Evolutionary conservation across 495 filamentous ascomycete genomes (phyloP), one percentile per base, ranked within the genome.

Genomic region (Aspergillus homomorphus): DNA sequence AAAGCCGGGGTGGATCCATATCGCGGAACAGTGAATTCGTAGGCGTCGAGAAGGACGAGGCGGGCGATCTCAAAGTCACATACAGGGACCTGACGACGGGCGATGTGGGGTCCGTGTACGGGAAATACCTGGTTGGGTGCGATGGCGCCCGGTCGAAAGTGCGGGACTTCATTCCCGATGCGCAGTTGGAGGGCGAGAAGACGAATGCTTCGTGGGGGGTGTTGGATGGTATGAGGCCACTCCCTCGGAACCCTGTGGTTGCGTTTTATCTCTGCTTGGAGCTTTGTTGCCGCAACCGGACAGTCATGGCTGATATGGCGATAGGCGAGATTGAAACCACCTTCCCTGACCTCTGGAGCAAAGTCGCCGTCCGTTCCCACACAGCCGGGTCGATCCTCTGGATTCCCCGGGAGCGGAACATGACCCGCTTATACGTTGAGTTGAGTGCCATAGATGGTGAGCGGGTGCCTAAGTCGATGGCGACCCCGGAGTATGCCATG

Each of bases 361-460:
- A 88, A 70, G 82, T 82, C 7, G 75, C 74, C 3, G 84, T 91
- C 54, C 83, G 87, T 56, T 86, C 86, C 19, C 77, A 87, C 18
- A 75, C 81, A 43, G 80, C 83, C 52, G 88, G 88, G 20, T 89
- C 88, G 15, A 86, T 90, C 57, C 83, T 91, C 72, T 87, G 88
- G 53, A 90, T 91, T 57, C 88, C 88, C 5, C 82, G 88, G 49
- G 88, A 91, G 69, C 73, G 85, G 41, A 84, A 84, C 63, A 85
- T 91, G 83, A 88, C 88, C 8, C 82, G 88, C 9, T 66, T 90
- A 43, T 91, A 91, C 66, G 88, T 91, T 58, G 86, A 91, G 72
- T 79, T 91, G 56, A 86, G 85, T 43, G 82, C 86, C 4, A 86
- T 82, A 6, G 83, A 88, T 49, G 73, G 79, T 14, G 84, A 88